phyloP scores from a whole-genome alignment of 768 basidiomycete genomes.

The Lactarius sanguifluus region DNA sequence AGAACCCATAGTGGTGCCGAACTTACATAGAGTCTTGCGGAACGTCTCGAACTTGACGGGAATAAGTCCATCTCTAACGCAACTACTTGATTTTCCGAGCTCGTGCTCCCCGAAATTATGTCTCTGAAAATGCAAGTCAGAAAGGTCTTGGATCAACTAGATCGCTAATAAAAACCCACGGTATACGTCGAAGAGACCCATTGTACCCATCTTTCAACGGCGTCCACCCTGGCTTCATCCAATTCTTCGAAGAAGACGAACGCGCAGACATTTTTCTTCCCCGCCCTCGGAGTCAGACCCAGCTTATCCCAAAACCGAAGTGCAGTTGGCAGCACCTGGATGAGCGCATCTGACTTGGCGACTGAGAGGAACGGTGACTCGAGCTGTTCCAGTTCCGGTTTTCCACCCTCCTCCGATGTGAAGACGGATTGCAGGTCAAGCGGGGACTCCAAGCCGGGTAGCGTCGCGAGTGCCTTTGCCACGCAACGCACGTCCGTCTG shows the following conservation, averaged over 20 bases:
- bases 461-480: conserved; percentile 42
- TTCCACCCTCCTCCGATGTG: conserved; percentile 15
- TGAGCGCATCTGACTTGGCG: conserved; percentile 63
- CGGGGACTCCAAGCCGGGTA: conserved; percentile 42
- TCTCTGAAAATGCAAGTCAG: conserved; percentile 42
- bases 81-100: conserved; percentile 49
- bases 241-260: conserved; percentile 71
- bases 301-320: conserved; percentile 86
- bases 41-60: conserved; percentile 68
- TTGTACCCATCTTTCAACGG: conserved; percentile 61
- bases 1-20: background rate
- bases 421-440: conserved; percentile 49
- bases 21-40: conserved; percentile 62
- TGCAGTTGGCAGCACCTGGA: conserved; percentile 70
- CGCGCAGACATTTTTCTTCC: conserved; percentile 66
- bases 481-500: conserved; percentile 53
- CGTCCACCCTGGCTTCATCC: conserved; percentile 45
- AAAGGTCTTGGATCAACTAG: conserved; percentile 1
- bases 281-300: conserved; percentile 66
- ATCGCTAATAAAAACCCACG: conserved; percentile 44
- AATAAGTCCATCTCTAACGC: conserved; percentile 56
- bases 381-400: conserved; percentile 36
- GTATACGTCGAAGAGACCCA: conserved; percentile 54
- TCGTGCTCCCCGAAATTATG: conserved; percentile 59
- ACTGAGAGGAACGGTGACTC: conserved; percentile 61